Conservation (phyloP, 2,329 filamentous ascomycete species). For the Nannizziopsis arthrosporioides region DNA sequence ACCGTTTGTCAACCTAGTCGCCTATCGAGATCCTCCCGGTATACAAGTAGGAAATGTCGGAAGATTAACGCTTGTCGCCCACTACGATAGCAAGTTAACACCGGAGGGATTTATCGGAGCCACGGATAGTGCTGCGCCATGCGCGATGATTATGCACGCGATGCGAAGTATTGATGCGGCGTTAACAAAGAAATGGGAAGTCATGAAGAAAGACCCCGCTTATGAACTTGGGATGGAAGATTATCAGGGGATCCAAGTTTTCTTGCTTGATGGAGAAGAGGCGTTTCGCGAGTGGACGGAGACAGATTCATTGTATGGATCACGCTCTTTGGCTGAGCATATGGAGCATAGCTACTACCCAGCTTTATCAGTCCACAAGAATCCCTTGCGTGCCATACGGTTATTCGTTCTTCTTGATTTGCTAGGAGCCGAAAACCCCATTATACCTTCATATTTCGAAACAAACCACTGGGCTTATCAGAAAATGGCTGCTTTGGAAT, state of each 20-base stretch:
- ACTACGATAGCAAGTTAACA: conserved; percentile 76
- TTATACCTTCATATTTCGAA: conserved; percentile 73
- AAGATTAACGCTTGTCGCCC: conserved; percentile 75
- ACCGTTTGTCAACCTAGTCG: conserved; percentile 78
- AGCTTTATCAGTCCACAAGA: conserved; percentile 62
- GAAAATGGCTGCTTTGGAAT: conserved; percentile 61
- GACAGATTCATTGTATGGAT: conserved; percentile 76
- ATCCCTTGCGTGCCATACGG: conserved; percentile 63
- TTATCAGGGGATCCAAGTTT: conserved; percentile 72
- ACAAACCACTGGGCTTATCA: conserved; percentile 90
- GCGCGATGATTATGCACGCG: conserved; percentile 82
- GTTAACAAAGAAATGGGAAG: conserved; percentile 69
- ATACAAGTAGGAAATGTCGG: conserved; percentile 60
- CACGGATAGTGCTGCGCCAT: conserved; percentile 85
- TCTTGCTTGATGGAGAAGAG: conserved; percentile 89
- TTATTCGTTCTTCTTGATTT: conserved; percentile 89
- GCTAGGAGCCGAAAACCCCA: conserved; percentile 57
- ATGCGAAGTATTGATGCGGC: conserved; percentile 69
- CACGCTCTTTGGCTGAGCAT: conserved; percentile 64
- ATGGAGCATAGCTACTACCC: conserved; percentile 66
- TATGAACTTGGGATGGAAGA: conserved; percentile 49
- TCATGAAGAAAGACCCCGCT: conserved; percentile 46
- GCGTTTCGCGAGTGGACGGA: conserved; percentile 72
- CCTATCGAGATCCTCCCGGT: conserved; percentile 81
- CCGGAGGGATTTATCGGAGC: conserved; percentile 86